Base-by-base conservation (phyloP, 2,329 filamentous ascomycete genomes). In the Colletotrichum melonis region DNA sequence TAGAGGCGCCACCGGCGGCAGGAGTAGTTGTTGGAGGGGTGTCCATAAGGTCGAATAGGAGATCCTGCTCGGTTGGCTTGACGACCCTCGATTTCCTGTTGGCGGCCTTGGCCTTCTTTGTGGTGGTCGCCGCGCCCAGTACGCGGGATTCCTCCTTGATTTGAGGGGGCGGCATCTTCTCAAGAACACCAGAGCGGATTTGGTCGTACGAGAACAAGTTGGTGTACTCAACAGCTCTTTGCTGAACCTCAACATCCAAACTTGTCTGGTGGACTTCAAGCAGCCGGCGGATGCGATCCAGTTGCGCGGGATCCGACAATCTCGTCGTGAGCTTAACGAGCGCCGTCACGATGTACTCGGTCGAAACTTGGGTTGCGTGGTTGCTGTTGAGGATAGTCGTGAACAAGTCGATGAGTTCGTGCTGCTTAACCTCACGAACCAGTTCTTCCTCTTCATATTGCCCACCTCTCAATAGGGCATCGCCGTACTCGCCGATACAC, bases 401-500 rank as follows among this genome's bases (percentile, higher is more conserved):
- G 82, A 98, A 97, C n/a, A 99, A 86, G 80, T 98, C 97, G 46
- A 98, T 90, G 73, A 99, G 89, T 79, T 99, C 97, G 78, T 91
- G 92, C 83, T 98, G 94, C 80, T 93, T 94, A 74, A 99, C 93
- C 78, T 89, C 88, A 74, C 88, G 85, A 14, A 97, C 95, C 35
- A 97, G 87, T 79, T 98, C 96, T 81, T 97, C 95, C 80, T 98
- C 95, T 82, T 98, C 96, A 77, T 97, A 98, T 78, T 97, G 93
- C 1, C 95, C 95, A 46, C 95, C 95, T 73, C 91, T 91, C 46
- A 99, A 88, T n/a, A 99, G 88, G 24, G 93, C 91, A 82, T 99
- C 97, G 14, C 95, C 96, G 80, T 95, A 99, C 84, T 99, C 97
- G 80, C 97, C 97, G 81, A 99, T 98, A 67, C 97, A 97, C 97